Base-by-base conservation (phyloP, 225 moss, liverwort and hornwort genomes). In the Pleurozium schreberi region DNA sequence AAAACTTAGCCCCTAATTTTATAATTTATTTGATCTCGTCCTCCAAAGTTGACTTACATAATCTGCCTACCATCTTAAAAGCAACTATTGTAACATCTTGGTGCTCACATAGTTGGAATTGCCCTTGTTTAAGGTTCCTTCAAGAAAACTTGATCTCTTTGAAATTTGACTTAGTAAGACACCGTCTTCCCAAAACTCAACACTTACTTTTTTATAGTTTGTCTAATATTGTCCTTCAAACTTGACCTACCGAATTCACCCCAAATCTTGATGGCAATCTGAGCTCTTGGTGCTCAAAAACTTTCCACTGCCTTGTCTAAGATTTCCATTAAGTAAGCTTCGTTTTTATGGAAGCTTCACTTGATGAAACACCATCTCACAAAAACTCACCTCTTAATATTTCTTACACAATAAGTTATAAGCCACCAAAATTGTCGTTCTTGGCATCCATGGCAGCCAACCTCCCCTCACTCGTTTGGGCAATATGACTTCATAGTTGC, bases 401-500 rank as follows among this genome's bases (percentile, higher is more conserved):
- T 38, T 36, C 11, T 20, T 67, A 21, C 2, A 21, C 4, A 19
- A 20, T 4, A 12, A 7, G 8, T 40, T 69, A 40, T 68, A 4
- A 22, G 23, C 4, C 1, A 2, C 13, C 7, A 18, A 67, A n/a
- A 8, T 68, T 68, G 2, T 0, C 6, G 1, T 22, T 12, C 13
- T 23, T 68, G 4, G 4, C 38, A 0, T 68, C 7, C 2, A 23
- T 3, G 2, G 2, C 13, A n/a, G 2, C 23, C 2, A 7, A 23
- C 23, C 2, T 40, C 23, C 8, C 19, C 2, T 69, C 34, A n/a
- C 14, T 69, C 5, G 1, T 40, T 23, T 4, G 3, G 22, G 5
- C 1, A 0, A 23, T 1, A 25, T 12, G 4, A 13, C 34, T 40
- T 69, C 7, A 13, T 40, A n/a, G n/a, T n/a, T n/a, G n/a, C n/a